phyloP scores from a whole-genome alignment of 73 alveolate species.

The Paramecium tetraurelia region DNA sequence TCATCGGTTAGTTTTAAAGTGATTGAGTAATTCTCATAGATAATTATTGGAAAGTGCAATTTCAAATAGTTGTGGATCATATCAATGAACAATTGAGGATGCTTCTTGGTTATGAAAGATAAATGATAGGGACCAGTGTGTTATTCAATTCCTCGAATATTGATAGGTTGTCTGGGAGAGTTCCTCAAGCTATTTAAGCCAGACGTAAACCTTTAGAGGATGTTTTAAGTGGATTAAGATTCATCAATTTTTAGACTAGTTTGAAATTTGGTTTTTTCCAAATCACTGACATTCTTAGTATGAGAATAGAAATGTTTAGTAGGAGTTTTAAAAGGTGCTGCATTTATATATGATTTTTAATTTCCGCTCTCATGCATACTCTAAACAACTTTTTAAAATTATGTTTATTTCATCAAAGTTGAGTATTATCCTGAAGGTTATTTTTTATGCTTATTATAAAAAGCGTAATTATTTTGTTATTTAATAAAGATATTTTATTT shows the following conservation, averaged over 20 bases:
- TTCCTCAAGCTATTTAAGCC: not conserved
- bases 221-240: not conserved
- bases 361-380: not conserved
- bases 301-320: not conserved
- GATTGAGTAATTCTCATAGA: not conserved
- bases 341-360: not conserved
- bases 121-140: conserved; percentile 25
- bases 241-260: not conserved
- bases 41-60: not conserved
- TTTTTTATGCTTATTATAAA: not conserved
- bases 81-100: not conserved
- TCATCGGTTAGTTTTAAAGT: not conserved
- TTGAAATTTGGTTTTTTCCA: not conserved
- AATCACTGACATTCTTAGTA: not conserved
- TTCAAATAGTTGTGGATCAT: not conserved
- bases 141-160: not conserved
- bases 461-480: not conserved
- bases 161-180: not conserved
- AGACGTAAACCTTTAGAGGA: not conserved
- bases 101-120: not conserved
- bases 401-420: not conserved
- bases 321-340: not conserved
- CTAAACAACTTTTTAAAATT: not conserved
- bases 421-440: not conserved
- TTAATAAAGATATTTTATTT: not conserved